Evolutionary conservation across 1,284 basidiomycete genomes (phyloP).

Genomic region (Ceratobasidium sp.): DNA sequence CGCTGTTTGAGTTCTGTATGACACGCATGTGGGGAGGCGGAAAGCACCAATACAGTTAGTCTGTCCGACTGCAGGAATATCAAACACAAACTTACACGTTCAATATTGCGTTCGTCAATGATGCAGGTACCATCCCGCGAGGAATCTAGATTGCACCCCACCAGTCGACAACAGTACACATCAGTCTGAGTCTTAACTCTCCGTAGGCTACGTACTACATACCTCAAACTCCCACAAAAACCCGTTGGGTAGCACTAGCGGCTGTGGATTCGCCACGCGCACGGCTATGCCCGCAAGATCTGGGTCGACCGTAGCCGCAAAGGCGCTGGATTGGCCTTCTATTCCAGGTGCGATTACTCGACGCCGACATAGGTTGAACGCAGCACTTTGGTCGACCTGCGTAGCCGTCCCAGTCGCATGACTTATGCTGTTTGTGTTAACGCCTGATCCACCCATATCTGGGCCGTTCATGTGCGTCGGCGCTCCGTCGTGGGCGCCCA

Average conservation of each 20-base stretch:
- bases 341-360: conserved; percentile 26
- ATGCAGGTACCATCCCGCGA: conserved; percentile 40
- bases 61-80: background rate
- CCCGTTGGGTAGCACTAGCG: conserved; percentile 22
- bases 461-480: background rate
- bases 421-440: background rate
- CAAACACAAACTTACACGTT: conserved; percentile 42
- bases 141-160: conserved; percentile 30
- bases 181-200: conserved; percentile 12
- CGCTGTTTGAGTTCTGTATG: conserved; percentile 34
- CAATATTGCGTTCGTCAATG: conserved; percentile 35
- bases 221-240: conserved; percentile 44
- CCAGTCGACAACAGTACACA: background rate
- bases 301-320: conserved; percentile 30
- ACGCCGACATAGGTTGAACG: conserved; percentile 36
- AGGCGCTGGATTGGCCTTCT: conserved; percentile 29
- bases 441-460: background rate
- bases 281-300: conserved; percentile 37
- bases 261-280: conserved; percentile 34
- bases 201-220: background rate
- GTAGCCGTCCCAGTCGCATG: background rate
- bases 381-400: conserved; percentile 23
- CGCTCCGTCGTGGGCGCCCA: conserved; percentile 13
- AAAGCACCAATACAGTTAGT: conserved; percentile 39
- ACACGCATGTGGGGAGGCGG: background rate